Evolutionary conservation across 768 basidiomycete genomes (phyloP).

Genomic region (Leccinellum albellum): DNA sequence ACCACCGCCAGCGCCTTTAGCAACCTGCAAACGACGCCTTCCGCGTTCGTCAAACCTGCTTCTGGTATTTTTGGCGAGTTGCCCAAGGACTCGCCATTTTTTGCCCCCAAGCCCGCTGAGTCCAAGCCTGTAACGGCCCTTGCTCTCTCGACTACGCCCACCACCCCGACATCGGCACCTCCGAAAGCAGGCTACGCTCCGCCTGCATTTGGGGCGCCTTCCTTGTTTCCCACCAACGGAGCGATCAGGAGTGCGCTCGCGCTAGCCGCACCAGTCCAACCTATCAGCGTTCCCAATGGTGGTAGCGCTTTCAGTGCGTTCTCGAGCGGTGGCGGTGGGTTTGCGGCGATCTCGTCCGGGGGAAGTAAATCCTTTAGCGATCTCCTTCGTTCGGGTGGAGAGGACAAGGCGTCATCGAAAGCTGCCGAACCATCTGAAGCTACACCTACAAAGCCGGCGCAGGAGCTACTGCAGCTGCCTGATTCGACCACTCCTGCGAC

Average conservation of each 20-base stretch:
- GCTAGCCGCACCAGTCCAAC: conserved; percentile 3
- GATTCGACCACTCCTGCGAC: conserved; percentile 12
- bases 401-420: conserved; percentile 21
- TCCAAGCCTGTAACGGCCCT: conserved; percentile 39
- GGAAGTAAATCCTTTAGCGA: conserved; percentile 57
- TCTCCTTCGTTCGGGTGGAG: conserved; percentile 44
- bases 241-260: conserved; percentile 20
- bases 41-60: conserved; percentile 37
- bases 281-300: conserved; percentile 10
- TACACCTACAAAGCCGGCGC: conserved; percentile 6
- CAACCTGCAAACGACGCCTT: conserved; percentile 32
- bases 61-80: conserved; percentile 33
- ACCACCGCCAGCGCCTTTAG: conserved; percentile 38
- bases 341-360: conserved; percentile 48
- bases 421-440: conserved; percentile 13
- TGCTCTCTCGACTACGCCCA: conserved; percentile 14
- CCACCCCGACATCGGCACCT: conserved; percentile 20
- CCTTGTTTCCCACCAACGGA: conserved; percentile 28
- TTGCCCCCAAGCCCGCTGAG: conserved; percentile 35
- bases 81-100: conserved; percentile 51
- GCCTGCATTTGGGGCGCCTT: conserved; percentile 39
- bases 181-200: conserved; percentile 19
- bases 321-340: conserved; percentile 38
- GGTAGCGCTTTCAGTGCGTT: conserved; percentile 28
- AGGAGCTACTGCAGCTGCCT: neutral